These are phyloP conservation scores for Chlorella vulgaris DNA, from an alignment of 139 green algal species.

Conservation along the genomic window DNA sequence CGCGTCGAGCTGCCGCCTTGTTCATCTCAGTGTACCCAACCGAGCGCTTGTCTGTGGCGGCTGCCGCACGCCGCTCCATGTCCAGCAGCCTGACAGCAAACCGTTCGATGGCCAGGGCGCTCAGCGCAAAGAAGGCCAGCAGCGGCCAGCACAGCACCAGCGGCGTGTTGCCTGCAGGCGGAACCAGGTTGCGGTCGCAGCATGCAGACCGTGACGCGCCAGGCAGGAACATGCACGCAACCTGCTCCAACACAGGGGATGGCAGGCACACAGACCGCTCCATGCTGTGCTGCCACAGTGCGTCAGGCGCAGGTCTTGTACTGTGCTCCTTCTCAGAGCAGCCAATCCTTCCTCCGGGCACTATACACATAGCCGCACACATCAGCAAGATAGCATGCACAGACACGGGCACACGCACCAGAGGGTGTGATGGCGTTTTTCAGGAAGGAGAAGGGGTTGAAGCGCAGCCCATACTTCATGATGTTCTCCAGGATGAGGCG, in stretches of 20 bases:
- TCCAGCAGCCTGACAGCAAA: constrained; percentile 26
- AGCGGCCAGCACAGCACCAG: constrained; percentile 62
- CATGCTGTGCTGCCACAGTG: too few species aligned
- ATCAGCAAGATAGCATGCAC: background rate
- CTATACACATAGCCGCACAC: background rate
- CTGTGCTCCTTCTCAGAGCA: too few species aligned
- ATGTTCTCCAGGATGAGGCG: constrained; percentile 91
- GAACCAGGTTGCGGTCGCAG: background rate
- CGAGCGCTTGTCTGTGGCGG: constrained; percentile 2
- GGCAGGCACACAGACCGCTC: too few species aligned
- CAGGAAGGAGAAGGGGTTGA: constrained; percentile 71
- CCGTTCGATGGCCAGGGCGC: constrained; percentile 44
- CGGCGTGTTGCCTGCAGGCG: constrained; percentile 32
- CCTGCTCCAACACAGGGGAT: too few species aligned
- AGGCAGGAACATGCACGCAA: too few species aligned
- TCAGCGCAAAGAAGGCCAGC: constrained; percentile 30
- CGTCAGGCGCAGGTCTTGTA: too few species aligned
- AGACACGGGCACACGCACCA: too few species aligned
- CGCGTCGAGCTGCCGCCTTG: background rate
- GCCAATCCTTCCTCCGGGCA: too few species aligned
- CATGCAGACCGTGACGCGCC: background rate
- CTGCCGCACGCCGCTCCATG: constrained; percentile 23
- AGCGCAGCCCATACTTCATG: constrained; percentile 80
- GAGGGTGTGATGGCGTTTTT: constrained; percentile 32
- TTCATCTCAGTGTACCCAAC: constrained; percentile 8